Evolutionary conservation across 2,329 filamentous ascomycete species (phyloP), one percentile per base, ranked within the genome.

Genomic region (Lojkania enalia): DNA sequence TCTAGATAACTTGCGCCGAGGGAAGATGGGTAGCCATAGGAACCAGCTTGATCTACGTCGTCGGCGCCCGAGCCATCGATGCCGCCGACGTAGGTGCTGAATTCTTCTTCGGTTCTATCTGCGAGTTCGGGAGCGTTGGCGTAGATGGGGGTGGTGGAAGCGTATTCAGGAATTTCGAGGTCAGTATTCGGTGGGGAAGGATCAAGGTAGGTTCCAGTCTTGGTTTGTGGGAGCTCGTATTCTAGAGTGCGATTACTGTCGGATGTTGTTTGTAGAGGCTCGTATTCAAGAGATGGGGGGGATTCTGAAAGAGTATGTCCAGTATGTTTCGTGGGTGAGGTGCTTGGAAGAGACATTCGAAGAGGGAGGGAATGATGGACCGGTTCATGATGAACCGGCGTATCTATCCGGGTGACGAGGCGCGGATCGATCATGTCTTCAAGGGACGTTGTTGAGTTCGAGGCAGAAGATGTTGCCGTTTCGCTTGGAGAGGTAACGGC

Each of bases 1-100:
- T 70, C 67, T 30, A 70, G 53, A 42, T 69, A 70, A 45, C 64
- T 69, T 2, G 67, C 67, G 27, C 67, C 67, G 2, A 69, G 48
- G 20, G 54, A 60, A 12, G 52, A 57, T 2, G 67, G 67, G 33
- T 69, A 70, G 0, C 67, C 67, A 12, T 67, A 62, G 25, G 55
- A 61, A 21, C 64, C 64, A 12, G 54, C 60, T 29, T 69, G 66
- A 18, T 70, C 59, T 4, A 69, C 50, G 33, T 68, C 55, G 42
- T 67, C 66, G 38, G 64, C 57, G 30, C 65, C 64, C 1, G 58
- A 61, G 31, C 67, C 67, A 11, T 45, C 45, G 18, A 68, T 44
- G 2, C 67, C 67, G 50, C 67, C 67, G 7, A 70, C 67, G 39
- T 69, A 70, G 4, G 63, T 67, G 32, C 49, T 50, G 48, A 63